Base-by-base conservation (phyloP, 1,139 yeast species). In the Blastobotrys serpentis region DNA sequence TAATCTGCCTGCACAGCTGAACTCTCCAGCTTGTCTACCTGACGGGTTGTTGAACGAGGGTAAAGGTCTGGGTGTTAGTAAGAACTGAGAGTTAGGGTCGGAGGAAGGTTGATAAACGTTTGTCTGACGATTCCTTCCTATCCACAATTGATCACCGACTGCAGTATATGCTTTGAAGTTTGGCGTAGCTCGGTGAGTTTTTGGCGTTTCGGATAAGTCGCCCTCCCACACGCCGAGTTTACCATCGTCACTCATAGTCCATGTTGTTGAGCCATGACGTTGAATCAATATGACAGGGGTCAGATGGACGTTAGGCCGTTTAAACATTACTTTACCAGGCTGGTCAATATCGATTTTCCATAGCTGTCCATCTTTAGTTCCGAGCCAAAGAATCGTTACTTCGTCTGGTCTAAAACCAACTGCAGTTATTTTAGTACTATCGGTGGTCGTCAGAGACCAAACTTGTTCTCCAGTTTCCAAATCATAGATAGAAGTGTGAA, bases 171-270 rank as follows among this genome's bases (percentile, higher is more conserved):
- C 63, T 29, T 60, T 61, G 44, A 65, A 61, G 17, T 58, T 59
- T 2, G 69, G 59, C 10, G 66, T 58, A 8, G 65, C 61, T 3
- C 73, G 59, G 36, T 55, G 60, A 0, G 69, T 53, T 39, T 59
- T 56, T 17, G 72, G 71, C 2, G 57, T 52, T 11, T 52, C 56
- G 13, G 56, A 47, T 21, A 67, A 44, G 21, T 54, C 56, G 2
- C 52, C 53, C 7, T 56, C 55, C 75, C 75, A 72, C 2, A 68
- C 54, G 46, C 66, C 64, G 1, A 71, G 49, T 41, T 68, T 66
- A 1, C 76, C 75, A 30, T 69, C 73, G 2, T 66, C 71, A 41
- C 72, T 70, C 42, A 72, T 42, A 1, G 73, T 64, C 70, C 72
- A 69, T 46, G 66, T 52, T 6, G 56, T 57, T 8, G 56, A 55